Evolutionary conservation across 768 basidiomycete species (phyloP).

Genomic region (Rhodotorula paludigena): DNA sequence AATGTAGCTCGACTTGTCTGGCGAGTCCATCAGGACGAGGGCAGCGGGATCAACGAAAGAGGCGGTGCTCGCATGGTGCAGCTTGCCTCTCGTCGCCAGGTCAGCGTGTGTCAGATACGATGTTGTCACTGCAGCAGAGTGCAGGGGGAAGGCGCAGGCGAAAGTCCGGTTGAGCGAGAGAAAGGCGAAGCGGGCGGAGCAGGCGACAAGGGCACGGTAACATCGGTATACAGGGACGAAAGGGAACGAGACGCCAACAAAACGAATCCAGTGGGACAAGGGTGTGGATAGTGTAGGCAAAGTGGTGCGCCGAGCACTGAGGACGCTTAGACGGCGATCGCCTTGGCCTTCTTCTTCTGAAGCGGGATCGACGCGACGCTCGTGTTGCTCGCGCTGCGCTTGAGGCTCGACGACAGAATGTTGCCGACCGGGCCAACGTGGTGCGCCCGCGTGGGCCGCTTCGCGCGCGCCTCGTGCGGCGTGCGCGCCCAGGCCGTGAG

Average conservation of each 20-base stretch:
- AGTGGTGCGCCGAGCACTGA: neutral
- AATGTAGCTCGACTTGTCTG: constrained; percentile 15
- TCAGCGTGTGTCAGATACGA: too few species aligned
- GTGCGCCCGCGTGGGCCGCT: neutral
- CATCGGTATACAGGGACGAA: too few species aligned
- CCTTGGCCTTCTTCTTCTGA: constrained; percentile 26
- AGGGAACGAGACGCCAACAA: neutral
- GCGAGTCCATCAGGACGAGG: constrained; percentile 11
- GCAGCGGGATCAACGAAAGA: neutral
- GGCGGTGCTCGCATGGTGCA: neutral
- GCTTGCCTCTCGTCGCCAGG: too few species aligned
- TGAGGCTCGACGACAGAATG: constrained; percentile 18
- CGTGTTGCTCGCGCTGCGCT: constrained; percentile 30
- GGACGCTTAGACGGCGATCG: neutral
- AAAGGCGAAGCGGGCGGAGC: too few species aligned
- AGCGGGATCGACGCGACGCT: constrained; percentile 24
- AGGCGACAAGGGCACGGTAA: too few species aligned
- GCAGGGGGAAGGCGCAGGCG: too few species aligned
- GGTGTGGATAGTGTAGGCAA: neutral
- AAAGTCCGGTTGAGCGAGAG: neutral
- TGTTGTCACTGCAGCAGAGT: too few species aligned
- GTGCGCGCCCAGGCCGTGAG: constrained; percentile 82
- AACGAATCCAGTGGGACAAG: neutral
- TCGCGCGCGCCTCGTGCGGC: constrained; percentile 9
- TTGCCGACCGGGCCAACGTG: constrained; percentile 7